Evolutionary conservation across 2,329 filamentous ascomycete genomes (phyloP).

Genomic region (Penicillium occitanis): DNA sequence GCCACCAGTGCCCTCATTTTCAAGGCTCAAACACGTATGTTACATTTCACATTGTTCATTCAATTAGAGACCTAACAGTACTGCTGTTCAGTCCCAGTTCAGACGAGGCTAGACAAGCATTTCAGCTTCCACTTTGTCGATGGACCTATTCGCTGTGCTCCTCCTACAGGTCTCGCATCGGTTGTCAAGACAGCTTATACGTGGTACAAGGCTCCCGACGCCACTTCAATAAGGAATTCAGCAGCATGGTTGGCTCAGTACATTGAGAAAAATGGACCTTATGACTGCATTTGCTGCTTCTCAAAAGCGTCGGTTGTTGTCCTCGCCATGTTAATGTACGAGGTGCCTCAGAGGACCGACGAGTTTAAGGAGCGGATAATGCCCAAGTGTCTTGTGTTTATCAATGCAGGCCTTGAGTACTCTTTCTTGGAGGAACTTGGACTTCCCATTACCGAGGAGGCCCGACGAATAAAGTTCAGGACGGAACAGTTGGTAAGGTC

Average conservation of each 20-base stretch:
- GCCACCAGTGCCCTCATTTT: slow-evolving; percentile 41
- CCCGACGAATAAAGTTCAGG: slow-evolving; percentile 1
- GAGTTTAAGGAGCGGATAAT: neutral
- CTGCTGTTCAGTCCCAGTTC: slow-evolving; percentile 32
- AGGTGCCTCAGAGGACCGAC: neutral
- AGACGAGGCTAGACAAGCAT: slow-evolving; percentile 22
- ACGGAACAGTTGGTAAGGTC: slow-evolving; percentile 6
- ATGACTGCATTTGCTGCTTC: slow-evolving; percentile 45
- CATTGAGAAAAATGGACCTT: slow-evolving; percentile 38
- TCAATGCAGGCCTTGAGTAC: slow-evolving; percentile 37
- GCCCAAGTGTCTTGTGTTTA: slow-evolving; percentile 36
- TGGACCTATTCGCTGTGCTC: slow-evolving; percentile 29
- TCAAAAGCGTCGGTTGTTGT: slow-evolving; percentile 43
- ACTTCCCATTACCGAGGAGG: slow-evolving; percentile 30
- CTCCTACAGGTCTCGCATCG: slow-evolving; percentile 42
- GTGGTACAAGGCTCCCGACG: slow-evolving; percentile 32
- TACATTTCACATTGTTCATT: slow-evolving; percentile 9
- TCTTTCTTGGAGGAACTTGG: slow-evolving; percentile 35
- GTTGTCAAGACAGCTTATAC: slow-evolving; percentile 45
- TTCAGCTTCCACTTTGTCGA: slow-evolving; percentile 46
- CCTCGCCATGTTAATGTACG: slow-evolving; percentile 30
- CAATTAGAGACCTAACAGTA: slow-evolving; percentile 23
- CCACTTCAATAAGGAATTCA: slow-evolving; percentile 26
- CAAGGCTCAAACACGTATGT: slow-evolving; percentile 35
- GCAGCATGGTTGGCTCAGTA: slow-evolving; percentile 33